These are phyloP conservation scores for Capsicum pubescens DNA, from an alignment of 257 asterid species.

Conservation along the genomic window DNA sequence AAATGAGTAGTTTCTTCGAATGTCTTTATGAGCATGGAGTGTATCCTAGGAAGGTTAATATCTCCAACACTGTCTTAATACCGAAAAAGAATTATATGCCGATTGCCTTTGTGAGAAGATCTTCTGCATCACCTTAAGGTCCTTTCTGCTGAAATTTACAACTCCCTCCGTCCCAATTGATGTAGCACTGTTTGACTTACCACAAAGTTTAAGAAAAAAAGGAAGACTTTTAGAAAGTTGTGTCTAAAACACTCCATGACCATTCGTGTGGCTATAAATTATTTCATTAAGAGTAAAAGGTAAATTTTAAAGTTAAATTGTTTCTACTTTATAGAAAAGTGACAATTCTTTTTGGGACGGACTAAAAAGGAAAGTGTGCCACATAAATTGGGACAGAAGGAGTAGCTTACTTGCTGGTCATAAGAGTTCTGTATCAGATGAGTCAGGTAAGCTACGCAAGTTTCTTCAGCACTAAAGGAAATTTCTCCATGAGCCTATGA, in stretches of 20 bases:
- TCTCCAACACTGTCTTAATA: neutral
- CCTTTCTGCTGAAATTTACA: neutral
- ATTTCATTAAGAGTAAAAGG: no score
- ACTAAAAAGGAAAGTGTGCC: no score
- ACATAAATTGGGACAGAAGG: no score
- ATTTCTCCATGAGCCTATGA: neutral
- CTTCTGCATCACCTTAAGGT: neutral
- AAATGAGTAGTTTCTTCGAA: constrained; percentile 14
- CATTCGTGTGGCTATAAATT: no score
- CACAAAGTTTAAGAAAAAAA: no score
- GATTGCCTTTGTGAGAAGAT: neutral
- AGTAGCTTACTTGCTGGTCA: neutral
- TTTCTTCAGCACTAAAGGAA: neutral
- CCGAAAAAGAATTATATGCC: neutral
- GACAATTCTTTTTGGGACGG: no score
- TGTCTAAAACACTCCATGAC: no score
- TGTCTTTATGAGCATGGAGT: neutral
- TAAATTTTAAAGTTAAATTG: no score
- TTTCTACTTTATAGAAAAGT: no score
- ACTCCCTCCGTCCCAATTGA: no score
- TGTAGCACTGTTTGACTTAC: no score
- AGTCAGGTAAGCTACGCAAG: neutral
- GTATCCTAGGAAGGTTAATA: neutral
- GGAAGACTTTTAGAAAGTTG: no score
- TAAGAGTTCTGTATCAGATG: neutral